phyloP scores from a whole-genome alignment of 2,329 filamentous ascomycete species.

The Fusarium robinianum region DNA sequence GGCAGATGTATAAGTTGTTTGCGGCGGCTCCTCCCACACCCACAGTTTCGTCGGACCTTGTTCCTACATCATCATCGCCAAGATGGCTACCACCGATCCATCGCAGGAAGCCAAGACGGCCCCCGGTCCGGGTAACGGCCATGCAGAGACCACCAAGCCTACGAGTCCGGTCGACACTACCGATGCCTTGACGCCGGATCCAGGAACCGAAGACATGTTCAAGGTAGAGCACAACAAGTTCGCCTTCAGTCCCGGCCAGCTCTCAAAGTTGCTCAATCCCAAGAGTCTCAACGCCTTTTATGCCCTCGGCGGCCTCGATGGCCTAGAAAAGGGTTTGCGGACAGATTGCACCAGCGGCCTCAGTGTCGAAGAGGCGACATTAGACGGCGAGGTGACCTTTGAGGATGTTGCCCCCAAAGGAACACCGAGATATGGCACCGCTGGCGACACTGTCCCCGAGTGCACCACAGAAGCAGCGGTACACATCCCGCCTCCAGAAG shows the following conservation, averaged over 20 bases:
- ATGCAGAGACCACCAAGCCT: slow-evolving; percentile 16
- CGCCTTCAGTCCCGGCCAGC: slow-evolving; percentile 79
- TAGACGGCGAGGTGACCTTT: slow-evolving; percentile 70
- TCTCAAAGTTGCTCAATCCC: slow-evolving; percentile 79
- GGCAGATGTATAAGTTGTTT: slow-evolving; percentile 1
- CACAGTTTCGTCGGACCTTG: not conserved
- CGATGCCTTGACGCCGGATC: slow-evolving; percentile 55
- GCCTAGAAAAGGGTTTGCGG: slow-evolving; percentile 73
- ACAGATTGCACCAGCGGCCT: slow-evolving; percentile 68
- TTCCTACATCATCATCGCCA: slow-evolving; percentile 19
- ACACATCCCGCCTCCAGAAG: slow-evolving; percentile 32
- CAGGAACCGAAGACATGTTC: slow-evolving; percentile 74
- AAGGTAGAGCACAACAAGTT: slow-evolving; percentile 76
- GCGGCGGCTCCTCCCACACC: not conserved
- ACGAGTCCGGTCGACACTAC: slow-evolving; percentile 30
- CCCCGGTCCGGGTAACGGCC: slow-evolving; percentile 5
- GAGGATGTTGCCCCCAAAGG: slow-evolving; percentile 58
- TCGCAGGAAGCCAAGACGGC: slow-evolving; percentile 20
- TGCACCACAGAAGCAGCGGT: slow-evolving; percentile 33
- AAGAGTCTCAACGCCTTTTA: slow-evolving; percentile 77
- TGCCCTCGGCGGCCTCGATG: slow-evolving; percentile 72
- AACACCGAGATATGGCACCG: slow-evolving; percentile 42
- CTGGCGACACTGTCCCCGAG: slow-evolving; percentile 40
- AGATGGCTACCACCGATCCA: slow-evolving; percentile 22
- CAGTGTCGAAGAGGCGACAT: slow-evolving; percentile 67